Percentiles rank a stretch among this genome's conserved stretches.
Conservation (phyloP, 139 green algal species). For the Chlorella sp. region DNA sequence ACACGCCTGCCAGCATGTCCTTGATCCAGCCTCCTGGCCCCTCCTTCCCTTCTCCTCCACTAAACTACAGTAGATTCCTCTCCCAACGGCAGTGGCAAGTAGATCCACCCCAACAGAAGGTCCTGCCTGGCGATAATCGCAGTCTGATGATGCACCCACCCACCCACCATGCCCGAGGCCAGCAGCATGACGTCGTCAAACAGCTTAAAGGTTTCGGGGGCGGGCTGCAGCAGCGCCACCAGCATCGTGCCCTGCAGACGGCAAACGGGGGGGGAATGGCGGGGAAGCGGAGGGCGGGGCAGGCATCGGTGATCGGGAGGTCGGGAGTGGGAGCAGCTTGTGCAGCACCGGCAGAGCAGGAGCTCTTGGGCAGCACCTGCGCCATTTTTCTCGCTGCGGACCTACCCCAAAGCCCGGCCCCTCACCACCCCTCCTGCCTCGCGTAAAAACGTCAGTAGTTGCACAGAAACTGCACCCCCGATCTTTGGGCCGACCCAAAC, state of each 20-base stretch:
- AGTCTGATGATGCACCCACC: neutral
- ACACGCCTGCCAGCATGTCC: neutral
- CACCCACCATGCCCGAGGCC: slow-evolving; percentile 45
- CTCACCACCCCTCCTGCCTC: no score
- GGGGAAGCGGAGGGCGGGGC: neutral
- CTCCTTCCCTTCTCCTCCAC: neutral
- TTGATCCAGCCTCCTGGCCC: neutral
- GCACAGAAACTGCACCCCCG: no score
- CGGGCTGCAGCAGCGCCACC: slow-evolving; percentile 65
- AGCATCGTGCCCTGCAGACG: slow-evolving; percentile 45
- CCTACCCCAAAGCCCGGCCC: no score
- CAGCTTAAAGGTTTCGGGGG: slow-evolving; percentile 65
- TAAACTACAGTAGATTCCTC: no score
- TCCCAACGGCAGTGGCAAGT: no score
- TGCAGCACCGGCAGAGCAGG: neutral
- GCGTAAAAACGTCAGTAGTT: no score
- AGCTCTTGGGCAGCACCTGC: neutral
- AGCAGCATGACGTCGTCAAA: slow-evolving; percentile 62
- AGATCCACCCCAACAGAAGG: no score
- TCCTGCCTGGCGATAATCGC: no score
- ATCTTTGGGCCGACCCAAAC: no score
- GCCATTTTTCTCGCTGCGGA: no score
- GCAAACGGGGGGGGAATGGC: neutral
- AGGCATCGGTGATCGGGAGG: neutral
- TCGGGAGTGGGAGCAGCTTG: neutral